These are phyloP conservation scores for Penicillium egyptiacum DNA, from an alignment of 495 filamentous ascomycete species.

Conservation along the genomic window DNA sequence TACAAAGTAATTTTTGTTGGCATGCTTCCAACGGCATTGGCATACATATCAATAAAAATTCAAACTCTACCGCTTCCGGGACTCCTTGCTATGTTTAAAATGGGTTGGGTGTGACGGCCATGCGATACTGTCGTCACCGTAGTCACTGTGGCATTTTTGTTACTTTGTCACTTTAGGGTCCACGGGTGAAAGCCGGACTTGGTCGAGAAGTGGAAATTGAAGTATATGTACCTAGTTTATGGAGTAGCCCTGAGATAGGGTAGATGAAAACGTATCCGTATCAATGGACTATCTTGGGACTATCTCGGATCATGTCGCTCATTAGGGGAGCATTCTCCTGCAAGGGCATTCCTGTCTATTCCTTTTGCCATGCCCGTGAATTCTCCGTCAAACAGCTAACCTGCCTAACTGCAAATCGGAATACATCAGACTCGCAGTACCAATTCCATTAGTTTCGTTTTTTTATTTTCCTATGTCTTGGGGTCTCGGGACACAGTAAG, in stretches of 20 bases:
- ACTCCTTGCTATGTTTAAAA: constrained; percentile 22
- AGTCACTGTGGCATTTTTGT: constrained; percentile 4
- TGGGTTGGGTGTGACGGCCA: constrained; percentile 1
- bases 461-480: constrained; percentile 2
- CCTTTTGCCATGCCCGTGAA: constrained; percentile 4
- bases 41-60: constrained; percentile 16
- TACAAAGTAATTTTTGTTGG: neutral
- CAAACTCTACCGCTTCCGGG: constrained; percentile 21
- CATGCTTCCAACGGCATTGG: constrained; percentile 17
- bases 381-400: constrained; percentile 4
- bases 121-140: constrained; percentile 6
- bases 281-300: neutral
- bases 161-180: neutral
- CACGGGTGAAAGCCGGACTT: neutral
- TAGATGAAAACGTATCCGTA: neutral
- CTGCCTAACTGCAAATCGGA: constrained; percentile 2
- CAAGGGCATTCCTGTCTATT: constrained; percentile 23
- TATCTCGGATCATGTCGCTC: constrained; percentile 19
- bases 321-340: constrained; percentile 24
- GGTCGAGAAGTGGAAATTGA: neutral
- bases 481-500: constrained; percentile 4
- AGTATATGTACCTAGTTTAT: neutral
- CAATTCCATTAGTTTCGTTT: constrained; percentile 10
- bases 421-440: neutral
- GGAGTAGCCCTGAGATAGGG: neutral